These are phyloP conservation scores for Rhazya stricta DNA, from an alignment of 257 asterid species.

Conservation along the genomic window DNA sequence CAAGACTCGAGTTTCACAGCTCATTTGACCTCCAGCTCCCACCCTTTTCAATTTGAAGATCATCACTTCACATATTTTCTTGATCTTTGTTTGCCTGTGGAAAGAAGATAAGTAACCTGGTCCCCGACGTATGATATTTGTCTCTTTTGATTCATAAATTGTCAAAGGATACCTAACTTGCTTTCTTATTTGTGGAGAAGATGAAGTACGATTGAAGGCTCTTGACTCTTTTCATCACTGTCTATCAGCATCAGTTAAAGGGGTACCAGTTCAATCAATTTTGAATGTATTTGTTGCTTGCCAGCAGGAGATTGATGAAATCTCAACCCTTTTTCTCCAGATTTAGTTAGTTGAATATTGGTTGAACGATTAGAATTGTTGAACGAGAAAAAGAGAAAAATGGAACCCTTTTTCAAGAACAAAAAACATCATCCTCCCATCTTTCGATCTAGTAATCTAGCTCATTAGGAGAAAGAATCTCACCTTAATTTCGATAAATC, in stretches of 20 bases:
- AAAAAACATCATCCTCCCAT: too few relatives aligned
- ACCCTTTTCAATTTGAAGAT: background rate
- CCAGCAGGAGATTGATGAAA: constrained; percentile 5
- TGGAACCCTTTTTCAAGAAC: background rate
- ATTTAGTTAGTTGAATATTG: constrained; percentile 9
- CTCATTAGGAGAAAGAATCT: too few relatives aligned
- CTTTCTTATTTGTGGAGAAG: background rate
- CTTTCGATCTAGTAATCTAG: background rate
- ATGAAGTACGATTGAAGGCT: constrained; percentile 10
- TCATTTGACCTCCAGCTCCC: background rate
- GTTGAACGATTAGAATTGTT: constrained; percentile 19
- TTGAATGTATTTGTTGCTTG: background rate
- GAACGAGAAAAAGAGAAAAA: background rate
- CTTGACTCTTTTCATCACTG: background rate
- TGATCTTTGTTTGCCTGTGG: background rate
- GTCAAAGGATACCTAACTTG: constrained; percentile 2
- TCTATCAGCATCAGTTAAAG: background rate
- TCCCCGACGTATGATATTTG: constrained; percentile 2
- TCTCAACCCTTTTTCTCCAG: background rate
- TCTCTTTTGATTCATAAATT: constrained; percentile 2
- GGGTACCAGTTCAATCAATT: constrained; percentile 3
- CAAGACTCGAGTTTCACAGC: background rate
- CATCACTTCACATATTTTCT: background rate
- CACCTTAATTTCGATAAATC: too few relatives aligned
- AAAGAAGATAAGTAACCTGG: background rate